Base-by-base conservation (phyloP, 2,329 filamentous ascomycete species). In the Penicillium sp. region DNA sequence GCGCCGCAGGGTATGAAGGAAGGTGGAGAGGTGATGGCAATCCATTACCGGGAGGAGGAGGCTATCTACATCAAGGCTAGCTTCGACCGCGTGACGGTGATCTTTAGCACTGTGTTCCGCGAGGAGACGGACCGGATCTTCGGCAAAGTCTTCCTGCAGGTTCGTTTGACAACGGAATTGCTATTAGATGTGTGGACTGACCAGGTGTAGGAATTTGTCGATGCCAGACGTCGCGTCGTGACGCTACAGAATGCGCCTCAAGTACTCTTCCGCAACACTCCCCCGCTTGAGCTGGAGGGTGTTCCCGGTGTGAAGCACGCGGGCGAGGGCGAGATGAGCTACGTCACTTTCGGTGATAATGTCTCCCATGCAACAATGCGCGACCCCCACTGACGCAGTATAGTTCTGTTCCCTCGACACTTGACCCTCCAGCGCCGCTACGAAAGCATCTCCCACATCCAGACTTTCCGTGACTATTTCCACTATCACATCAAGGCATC, bases 401-500 rank as follows among this genome's bases (percentile, higher is more conserved):
- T 32, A 95, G 93, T 97, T 42, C 81, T 98, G 38, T 98, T 98
- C 77, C 92, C 93, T 41, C 86, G 93, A 57, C 95, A 99, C 72
- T 79, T 99, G 58, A 92, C 90, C 12, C 83, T 84, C 12, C 89
- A 96, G 72, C 83, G 90, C 67, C 89, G 95, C 76, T 86, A 88
- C 53, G 91, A 96, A 59, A 91, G 95, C 69, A 98, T 99, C 62
- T 96, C 91, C 44, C 95, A 98, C 71, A 97, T 99, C 64, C 95
- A 99, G 75, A 99, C 93, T 12, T 98, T 98, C 88, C 88, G 93
- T 60, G 93, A 98, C 69, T 98, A 98, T 74, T 98, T 99, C 80
- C 93, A 99, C 73, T 99, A 99, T 72, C 93, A 98, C 74, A 98
- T 98, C 75, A 98, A 98, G 76, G 95, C 93, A 27, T 96, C 91